Conservation (phyloP, 148 eudicot species). For the Oxyria digyna region DNA sequence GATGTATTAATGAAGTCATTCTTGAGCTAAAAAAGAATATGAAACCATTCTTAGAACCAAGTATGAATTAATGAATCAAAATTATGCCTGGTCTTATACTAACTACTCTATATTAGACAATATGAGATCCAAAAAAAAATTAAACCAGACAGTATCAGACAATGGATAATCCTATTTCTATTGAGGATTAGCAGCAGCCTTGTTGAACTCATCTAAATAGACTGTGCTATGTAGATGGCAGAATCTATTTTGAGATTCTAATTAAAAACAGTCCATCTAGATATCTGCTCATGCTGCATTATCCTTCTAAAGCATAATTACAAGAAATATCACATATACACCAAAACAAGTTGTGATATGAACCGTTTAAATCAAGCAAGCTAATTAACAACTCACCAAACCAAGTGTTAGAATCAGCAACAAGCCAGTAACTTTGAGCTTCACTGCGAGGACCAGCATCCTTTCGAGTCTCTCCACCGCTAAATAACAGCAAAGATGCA, state of each 20-base stretch:
- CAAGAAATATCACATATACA: neutral
- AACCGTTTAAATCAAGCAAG: neutral
- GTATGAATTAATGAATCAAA: neutral
- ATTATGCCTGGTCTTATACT: neutral
- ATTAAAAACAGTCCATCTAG: neutral
- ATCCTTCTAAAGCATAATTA: neutral
- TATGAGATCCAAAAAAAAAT: neutral
- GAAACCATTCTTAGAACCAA: neutral
- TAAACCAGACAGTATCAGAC: neutral
- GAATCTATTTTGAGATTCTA: neutral
- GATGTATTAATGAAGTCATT: neutral
- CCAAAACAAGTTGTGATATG: neutral
- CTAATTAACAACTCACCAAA: slow-evolving; percentile 46
- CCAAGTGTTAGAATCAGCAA: slow-evolving; percentile 89
- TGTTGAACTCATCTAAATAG: neutral
- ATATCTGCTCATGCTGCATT: neutral
- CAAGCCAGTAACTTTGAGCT: slow-evolving; percentile 97
- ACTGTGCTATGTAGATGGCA: neutral
- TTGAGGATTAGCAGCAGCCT: neutral
- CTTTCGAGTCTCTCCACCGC: slow-evolving; percentile 96
- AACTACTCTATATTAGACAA: neutral
- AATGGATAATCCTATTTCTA: neutral
- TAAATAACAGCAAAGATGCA: slow-evolving; percentile 69
- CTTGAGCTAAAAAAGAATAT: neutral
- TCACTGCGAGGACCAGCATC: slow-evolving; percentile 97